phyloP scores from a whole-genome alignment of 805 yeast species.

The Saccharomyces kudriavzevii region DNA sequence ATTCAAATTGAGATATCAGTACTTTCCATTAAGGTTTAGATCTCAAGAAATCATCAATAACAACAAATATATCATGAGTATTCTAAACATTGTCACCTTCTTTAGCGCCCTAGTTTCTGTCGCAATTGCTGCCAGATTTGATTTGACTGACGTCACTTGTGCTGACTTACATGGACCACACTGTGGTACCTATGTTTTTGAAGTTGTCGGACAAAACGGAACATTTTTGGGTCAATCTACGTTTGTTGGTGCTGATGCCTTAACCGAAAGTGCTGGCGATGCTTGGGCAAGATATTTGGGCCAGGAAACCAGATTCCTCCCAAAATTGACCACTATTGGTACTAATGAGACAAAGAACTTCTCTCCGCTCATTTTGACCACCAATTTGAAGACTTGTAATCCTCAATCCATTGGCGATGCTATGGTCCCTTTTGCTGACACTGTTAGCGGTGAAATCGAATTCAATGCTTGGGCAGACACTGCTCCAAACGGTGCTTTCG shows the following conservation, averaged over 20 bases:
- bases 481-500: constrained; percentile 5
- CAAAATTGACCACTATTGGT: constrained; percentile 11
- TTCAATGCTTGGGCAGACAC: constrained; percentile 9
- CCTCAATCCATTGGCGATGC: constrained; percentile 8
- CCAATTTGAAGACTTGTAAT: constrained; percentile 10
- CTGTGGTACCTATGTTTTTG: constrained; percentile 11
- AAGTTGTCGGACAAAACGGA: constrained; percentile 8
- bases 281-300: constrained; percentile 11
- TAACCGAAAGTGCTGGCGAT: constrained; percentile 6
- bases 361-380: constrained; percentile 8
- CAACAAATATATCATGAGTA: background rate
- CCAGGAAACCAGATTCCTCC: constrained; percentile 7
- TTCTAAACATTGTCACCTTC: background rate
- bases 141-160: constrained; percentile 10
- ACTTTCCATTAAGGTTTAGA: background rate
- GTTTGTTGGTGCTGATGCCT: constrained; percentile 11
- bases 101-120: constrained; percentile 2
- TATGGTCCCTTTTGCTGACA: constrained; percentile 8
- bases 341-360: constrained; percentile 12
- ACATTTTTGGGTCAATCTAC: constrained; percentile 2
- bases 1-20: too few relatives aligned
- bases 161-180: constrained; percentile 9
- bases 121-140: constrained; percentile 9
- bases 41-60: background rate
- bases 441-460: constrained; percentile 10